Evolutionary conservation across 1,139 yeast genomes (phyloP), one percentile per base, ranked within the genome.

Genomic region (Keqinozyma sinolaborantium): DNA sequence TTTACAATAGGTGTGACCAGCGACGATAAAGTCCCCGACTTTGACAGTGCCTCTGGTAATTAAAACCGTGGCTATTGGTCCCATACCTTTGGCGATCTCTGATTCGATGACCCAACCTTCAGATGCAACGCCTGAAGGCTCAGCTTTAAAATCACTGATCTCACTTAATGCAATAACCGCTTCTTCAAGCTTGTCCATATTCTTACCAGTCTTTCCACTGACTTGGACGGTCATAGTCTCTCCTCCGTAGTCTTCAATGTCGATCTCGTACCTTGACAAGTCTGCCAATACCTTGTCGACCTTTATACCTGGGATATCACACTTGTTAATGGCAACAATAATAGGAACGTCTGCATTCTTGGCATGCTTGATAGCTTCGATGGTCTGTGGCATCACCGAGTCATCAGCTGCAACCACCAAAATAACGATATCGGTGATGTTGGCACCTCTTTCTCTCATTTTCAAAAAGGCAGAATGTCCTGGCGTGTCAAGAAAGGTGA

Each of bases 361-460:
- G 8, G 95, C 92, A 56, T 94, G 98, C 47, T 85, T 87, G 36
- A 92, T 87, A 2, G 98, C 97, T 56, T 92, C 99, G 26, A 81
- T 72, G 0, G 99, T 94, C 53, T 92, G 99, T 0, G 98, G 97
- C 95, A 84, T 92, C 15, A 94, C 95, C 1, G 96, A 85, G 58
- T 92, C 99, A 57, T 92, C 97, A 1, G 95, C 95, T 1, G 98
- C 97, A n/a, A 92, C 96, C 7, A 92, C 97, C 38, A 92, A 67
- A 30, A 92, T 76, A 24, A 92, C 87, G 35, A 92, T 83, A 64
- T 92, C 99, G 0, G 99, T 92, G 29, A 90, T 78, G 45, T 79
- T 81, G 0, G 98, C 97, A 28, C 98, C 98, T 45, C 99, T 73
- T 60, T 92, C 95, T 45, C 99, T 76, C 96, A 92, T 90, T 48